Evolutionary conservation across 78 protist species (phyloP).

Genomic region (Chrysochromulina parva): DNA sequence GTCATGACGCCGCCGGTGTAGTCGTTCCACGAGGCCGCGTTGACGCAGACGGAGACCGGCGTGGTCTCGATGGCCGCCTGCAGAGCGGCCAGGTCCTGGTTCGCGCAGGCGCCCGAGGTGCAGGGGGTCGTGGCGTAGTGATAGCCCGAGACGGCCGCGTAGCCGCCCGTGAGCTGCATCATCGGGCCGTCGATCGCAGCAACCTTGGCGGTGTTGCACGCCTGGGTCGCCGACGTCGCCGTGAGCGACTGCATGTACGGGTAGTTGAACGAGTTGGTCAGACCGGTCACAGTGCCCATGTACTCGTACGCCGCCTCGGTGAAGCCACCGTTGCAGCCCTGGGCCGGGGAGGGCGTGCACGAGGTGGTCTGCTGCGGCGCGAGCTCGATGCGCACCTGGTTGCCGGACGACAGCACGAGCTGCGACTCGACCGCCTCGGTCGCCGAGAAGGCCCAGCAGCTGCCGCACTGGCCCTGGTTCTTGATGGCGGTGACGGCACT

Average conservation of each 20-base stretch:
- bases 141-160: slow-evolving; percentile 38
- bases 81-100: slow-evolving; percentile 32
- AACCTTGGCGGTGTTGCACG: too few relatives aligned
- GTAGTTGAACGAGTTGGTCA: too few relatives aligned
- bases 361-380: slow-evolving; percentile 68
- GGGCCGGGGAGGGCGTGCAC: slow-evolving; percentile 53
- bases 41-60: too few relatives aligned
- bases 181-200: too few relatives aligned
- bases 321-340: slow-evolving; percentile 74
- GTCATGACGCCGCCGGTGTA: background rate
- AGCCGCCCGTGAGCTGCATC: background rate
- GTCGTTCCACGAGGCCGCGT: background rate
- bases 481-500: background rate
- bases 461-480: slow-evolving; percentile 9
- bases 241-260: too few relatives aligned
- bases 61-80: too few relatives aligned
- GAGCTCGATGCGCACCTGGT: background rate
- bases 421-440: background rate
- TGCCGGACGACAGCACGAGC: background rate
- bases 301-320: too few relatives aligned
- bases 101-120: slow-evolving; percentile 39
- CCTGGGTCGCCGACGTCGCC: too few relatives aligned
- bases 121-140: slow-evolving; percentile 35
- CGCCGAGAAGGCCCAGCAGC: background rate
- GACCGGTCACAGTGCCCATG: too few relatives aligned